phyloP scores from a whole-genome alignment of 148 eudicot species.

The Chenopodium album region DNA sequence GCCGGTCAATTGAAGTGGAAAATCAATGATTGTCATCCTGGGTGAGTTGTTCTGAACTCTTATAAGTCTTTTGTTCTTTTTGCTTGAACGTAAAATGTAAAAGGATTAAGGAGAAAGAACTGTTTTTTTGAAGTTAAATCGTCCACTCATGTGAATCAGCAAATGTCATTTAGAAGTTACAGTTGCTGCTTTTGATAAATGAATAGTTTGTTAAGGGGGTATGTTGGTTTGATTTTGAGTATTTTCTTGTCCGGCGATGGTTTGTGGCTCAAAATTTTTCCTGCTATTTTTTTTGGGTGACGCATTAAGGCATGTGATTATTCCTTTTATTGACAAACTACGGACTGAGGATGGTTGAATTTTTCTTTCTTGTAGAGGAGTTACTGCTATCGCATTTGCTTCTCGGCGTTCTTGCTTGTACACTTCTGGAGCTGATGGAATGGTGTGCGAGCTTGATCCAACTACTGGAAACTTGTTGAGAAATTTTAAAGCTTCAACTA shows the following conservation, averaged over 20 bases:
- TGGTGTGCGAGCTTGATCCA: conserved; percentile 77
- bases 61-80: neutral
- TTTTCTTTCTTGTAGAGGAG: conserved; percentile 41
- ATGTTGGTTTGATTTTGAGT: no score
- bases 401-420: conserved; percentile 51
- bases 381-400: conserved; percentile 64
- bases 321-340: no score
- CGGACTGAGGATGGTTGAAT: neutral
- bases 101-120: neutral
- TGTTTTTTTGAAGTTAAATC: neutral
- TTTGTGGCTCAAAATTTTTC: no score
- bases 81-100: neutral
- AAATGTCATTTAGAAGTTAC: neutral
- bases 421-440: conserved; percentile 92
- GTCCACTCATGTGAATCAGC: no score
- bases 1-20: conserved; percentile 91
- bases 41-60: conserved; percentile 45
- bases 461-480: conserved; percentile 67
- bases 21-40: conserved; percentile 87
- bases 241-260: no score
- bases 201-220: no score
- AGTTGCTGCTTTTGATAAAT: neutral
- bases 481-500: conserved; percentile 80
- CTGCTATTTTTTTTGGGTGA: neutral
- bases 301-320: no score